Evolutionary conservation across 176 grass and related monocot species (phyloP), one percentile per base, ranked within the genome.

Genomic region (Carex parvula): DNA sequence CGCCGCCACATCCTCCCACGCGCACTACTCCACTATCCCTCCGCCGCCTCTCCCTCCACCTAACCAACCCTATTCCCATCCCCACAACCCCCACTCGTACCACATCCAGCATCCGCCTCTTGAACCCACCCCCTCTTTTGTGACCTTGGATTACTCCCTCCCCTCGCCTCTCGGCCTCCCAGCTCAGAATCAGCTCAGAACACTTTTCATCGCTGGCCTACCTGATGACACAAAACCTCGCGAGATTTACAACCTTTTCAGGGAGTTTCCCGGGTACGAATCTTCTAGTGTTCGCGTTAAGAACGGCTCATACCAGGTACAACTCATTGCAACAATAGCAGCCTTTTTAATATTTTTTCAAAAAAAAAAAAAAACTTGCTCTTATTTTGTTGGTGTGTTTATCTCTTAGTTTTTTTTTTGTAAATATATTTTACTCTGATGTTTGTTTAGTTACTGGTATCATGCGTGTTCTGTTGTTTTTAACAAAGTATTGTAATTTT

Each of bases 211-310:
- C 46, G 93, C 93, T 4, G 93, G 96, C 20, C 85, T 98, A 76
- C 96, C 93, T 63, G 86, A 83, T 48, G 93, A 95, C 57, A 87
- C 81, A 35, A 94, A 90, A 84, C 64, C 93, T 26, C 93, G 96
- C 58, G 96, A 98, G 88, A 87, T 98, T 81, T 98, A 92, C 85
- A 95, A 95, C 83, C 93, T 98, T 74, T 98, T 98, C 85, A 91
- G 93, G 24, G 96, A 95, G 85, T 95, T 98, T 73, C 89, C 92
- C 5, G 91, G 96, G 24, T 98, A 93, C 77, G 79, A 90, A 62
- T 98, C 93, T 46, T 91, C 89, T 56, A 89, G 87, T 32, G 79
- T 98, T 82, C 88, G 88, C 46, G 79, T 61, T 68, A 53, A 91
- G 16, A 89, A 87, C 14, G 90, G 92, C 77, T 95, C 93, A 68